Evolutionary conservation across 495 filamentous ascomycete species (phyloP), one percentile per base, ranked within the genome.

Genomic region (Penicillium verhagenii): DNA sequence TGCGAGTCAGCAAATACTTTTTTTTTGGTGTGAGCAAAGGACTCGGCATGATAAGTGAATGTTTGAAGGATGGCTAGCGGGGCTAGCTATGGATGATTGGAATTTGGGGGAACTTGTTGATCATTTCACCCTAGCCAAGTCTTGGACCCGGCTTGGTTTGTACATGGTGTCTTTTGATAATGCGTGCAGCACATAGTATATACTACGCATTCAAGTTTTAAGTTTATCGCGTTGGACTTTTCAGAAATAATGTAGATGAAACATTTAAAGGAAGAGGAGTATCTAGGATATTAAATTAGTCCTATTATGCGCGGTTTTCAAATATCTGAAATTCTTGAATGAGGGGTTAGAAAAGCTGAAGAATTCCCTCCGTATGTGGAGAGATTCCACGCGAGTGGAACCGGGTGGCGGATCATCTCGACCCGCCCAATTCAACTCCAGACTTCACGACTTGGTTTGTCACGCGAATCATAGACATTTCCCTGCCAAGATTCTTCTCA

Each of bases 101-200:
- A 7, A 29, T 47, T n/a, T n/a, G 42, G 53, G 52, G 14, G 48
- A 52, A 47, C 38, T 45, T 48, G 25, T 52, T 60, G 51, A 59
- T 56, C 51, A 43, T 56, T 54, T 54, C 42, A 39, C 53, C 39
- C 28, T 58, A 25, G 49, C 43, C 46, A 37, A 50, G 51, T 39
- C 49, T 51, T 61, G 47, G 47, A 59, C 50, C 42, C 50, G 53
- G 50, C 63, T 63, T 40, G 58, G 49, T 45, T 66, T 64, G 56
- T 60, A 62, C 50, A 63, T 60, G 57, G 59, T 59, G 57, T 63
- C 57, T 53, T 53, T 38, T n/a, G 40, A 56, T 29, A 52, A 61
- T 60, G 55, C 47, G 56, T 48, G 52, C 52, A 40, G 53, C 44
- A 52, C 50, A 65, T 59, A 61, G 44, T 54, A 43, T 24, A 59